A percentile compares a stretch with the other conserved stretches of the same genome.
Evolutionary conservation across 306 rosid species (phyloP).

Genomic region (Cyamopsis tetragonoloba): DNA sequence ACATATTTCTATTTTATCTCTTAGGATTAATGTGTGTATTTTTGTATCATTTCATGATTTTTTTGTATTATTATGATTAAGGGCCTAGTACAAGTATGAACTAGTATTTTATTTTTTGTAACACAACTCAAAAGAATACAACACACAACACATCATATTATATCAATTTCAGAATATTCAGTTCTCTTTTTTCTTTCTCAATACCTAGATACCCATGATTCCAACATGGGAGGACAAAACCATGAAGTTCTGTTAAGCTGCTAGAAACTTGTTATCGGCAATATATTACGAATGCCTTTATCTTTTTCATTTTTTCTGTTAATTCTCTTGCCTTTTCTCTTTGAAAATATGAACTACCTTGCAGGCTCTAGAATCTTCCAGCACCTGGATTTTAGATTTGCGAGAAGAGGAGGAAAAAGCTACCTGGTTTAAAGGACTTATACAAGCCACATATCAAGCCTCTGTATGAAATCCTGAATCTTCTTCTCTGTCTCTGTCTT

Average conservation of each 20-base stretch:
- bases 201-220: too few relatives aligned
- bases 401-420: slow-evolving; percentile 67
- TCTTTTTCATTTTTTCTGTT: not conserved
- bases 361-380: slow-evolving; percentile 87
- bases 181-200: too few relatives aligned
- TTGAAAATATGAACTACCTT: slow-evolving; percentile 6
- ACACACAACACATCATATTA: too few relatives aligned
- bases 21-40: too few relatives aligned
- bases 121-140: too few relatives aligned
- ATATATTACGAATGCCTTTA: not conserved
- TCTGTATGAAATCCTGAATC: slow-evolving; percentile 53
- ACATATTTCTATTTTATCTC: too few relatives aligned
- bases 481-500: not conserved
- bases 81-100: too few relatives aligned
- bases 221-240: too few relatives aligned
- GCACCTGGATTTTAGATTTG: slow-evolving; percentile 84
- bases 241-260: not conserved
- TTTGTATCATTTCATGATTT: too few relatives aligned
- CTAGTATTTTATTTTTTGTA: too few relatives aligned
- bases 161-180: too few relatives aligned
- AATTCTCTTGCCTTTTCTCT: not conserved
- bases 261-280: not conserved
- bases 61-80: too few relatives aligned
- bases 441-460: slow-evolving; percentile 94
- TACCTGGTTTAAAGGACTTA: slow-evolving; percentile 68